Evolutionary conservation across 2,329 filamentous ascomycete species (phyloP).

Genomic region (Aspergillus hiratsukae): DNA sequence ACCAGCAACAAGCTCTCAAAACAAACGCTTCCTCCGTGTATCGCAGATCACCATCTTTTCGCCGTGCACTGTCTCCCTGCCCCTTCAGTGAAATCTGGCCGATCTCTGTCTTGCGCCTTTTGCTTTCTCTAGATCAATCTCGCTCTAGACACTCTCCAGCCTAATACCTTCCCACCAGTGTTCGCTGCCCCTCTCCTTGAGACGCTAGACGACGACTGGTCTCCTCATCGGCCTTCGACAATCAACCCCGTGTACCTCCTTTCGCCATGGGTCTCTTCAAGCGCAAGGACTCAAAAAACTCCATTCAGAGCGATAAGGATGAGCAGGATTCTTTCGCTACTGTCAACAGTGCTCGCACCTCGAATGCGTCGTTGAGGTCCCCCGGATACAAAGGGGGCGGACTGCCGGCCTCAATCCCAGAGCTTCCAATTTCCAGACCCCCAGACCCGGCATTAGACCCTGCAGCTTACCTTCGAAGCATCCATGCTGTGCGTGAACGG

Average conservation of each 20-base stretch:
- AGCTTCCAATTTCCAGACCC: constrained; percentile 74
- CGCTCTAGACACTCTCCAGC: background rate
- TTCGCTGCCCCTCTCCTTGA: constrained; percentile 2
- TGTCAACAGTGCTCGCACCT: constrained; percentile 41
- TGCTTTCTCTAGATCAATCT: background rate
- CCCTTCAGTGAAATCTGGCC: background rate
- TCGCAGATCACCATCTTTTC: constrained; percentile 21
- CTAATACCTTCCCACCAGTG: background rate
- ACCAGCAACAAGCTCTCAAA: background rate
- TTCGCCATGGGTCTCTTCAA: constrained; percentile 44
- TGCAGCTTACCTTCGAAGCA: constrained; percentile 82
- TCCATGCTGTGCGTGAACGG: constrained; percentile 80
- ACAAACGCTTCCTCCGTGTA: background rate
- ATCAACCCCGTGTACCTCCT: background rate
- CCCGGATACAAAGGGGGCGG: constrained; percentile 46
- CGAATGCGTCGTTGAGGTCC: constrained; percentile 47
- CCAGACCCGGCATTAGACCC: constrained; percentile 87
- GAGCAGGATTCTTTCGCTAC: constrained; percentile 37
- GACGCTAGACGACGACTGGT: constrained; percentile 1
- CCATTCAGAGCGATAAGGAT: constrained; percentile 34
- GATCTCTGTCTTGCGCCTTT: background rate
- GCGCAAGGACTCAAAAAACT: constrained; percentile 42
- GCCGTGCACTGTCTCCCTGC: constrained; percentile 6
- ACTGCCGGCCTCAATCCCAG: constrained; percentile 56
- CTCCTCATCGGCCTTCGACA: constrained; percentile 2